phyloP scores from a whole-genome alignment of 2,329 filamentous ascomycete genomes.

The Colletotrichum navitas region DNA sequence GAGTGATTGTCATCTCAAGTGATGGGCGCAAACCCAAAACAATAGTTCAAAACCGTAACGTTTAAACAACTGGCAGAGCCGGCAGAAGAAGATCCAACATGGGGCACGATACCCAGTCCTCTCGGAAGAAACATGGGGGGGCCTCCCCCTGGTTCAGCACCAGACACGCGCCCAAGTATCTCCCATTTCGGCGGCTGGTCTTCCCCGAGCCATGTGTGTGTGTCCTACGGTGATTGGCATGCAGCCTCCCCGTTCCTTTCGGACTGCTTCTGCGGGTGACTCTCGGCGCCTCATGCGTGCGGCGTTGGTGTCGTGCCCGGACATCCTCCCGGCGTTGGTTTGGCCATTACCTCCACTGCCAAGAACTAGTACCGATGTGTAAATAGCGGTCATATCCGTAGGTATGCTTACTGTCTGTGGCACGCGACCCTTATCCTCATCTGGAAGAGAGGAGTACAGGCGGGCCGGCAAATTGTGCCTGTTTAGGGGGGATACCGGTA shows the following conservation, averaged over 20 bases:
- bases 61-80: neutral
- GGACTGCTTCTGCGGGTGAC: neutral
- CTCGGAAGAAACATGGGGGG: no score
- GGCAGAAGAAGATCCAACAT: neutral
- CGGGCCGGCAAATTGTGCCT: neutral
- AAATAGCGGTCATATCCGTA: slow-evolving; percentile 27
- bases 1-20: slow-evolving; percentile 23
- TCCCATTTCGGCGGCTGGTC: neutral
- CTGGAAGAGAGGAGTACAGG: neutral
- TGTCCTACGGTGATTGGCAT: neutral
- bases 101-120: no score
- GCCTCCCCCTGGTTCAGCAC: no score
- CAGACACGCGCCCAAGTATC: neutral
- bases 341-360: neutral
- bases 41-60: neutral
- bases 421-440: slow-evolving; percentile 32
- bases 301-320: slow-evolving; percentile 12
- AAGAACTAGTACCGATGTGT: neutral
- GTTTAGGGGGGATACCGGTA: neutral
- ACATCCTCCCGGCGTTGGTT: slow-evolving; percentile 6
- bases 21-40: slow-evolving; percentile 12
- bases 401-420: slow-evolving; percentile 19
- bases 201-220: neutral
- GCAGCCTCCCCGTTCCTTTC: neutral
- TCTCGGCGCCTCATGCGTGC: slow-evolving; percentile 18